Base-by-base conservation (phyloP, 2,329 filamentous ascomycete species). In the Lachnellula occidentalis region DNA sequence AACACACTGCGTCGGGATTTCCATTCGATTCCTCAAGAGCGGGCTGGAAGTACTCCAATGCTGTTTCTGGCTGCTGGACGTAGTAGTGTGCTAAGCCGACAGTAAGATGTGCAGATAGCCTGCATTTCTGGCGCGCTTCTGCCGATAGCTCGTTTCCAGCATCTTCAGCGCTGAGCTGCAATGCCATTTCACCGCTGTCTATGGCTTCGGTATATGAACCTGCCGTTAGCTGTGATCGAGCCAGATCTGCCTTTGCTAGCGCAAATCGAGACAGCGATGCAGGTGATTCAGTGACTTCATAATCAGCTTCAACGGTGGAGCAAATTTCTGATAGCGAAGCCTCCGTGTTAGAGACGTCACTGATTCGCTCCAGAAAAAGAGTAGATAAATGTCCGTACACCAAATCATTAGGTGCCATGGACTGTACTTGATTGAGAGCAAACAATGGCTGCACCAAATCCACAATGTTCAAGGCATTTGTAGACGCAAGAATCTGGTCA, bases 381-480 rank as follows among this genome's bases (percentile, higher is more conserved):
- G 90, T 85, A 1, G 83, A 81, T 5, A 99, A 80, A 65, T 97
- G 94, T 7, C 83, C 79, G 64, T 87, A 89, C 0, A 83, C 77
- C 31, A 92, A 70, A 55, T 94, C 86, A 43, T 81, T 78, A 0
- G 90, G 87, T 19, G 78, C 76, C 63, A 96, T 84, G 7, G 79
- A 79, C 53, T 82, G 82, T 2, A 96, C 76, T 69, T 99, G 94
- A 51, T 87, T 84, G 1, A 97, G 82, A 0, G 90, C 92, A 66
- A 97, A 95, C 19, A 96, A 79, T 0, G 94, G 92, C 60, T 92
- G 89, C 21, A 96, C 84, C 5, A 96, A 78, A 69, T 74, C 87
- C 58, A 73, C 83, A 64, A 78, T 77, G 70, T 68, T 79, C 57
- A 72, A 66, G 60, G 66, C 76, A 34, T 76, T 67, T 1, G 82